phyloP scores from a whole-genome alignment of 257 asterid species.

The Solanum verrucosum region DNA sequence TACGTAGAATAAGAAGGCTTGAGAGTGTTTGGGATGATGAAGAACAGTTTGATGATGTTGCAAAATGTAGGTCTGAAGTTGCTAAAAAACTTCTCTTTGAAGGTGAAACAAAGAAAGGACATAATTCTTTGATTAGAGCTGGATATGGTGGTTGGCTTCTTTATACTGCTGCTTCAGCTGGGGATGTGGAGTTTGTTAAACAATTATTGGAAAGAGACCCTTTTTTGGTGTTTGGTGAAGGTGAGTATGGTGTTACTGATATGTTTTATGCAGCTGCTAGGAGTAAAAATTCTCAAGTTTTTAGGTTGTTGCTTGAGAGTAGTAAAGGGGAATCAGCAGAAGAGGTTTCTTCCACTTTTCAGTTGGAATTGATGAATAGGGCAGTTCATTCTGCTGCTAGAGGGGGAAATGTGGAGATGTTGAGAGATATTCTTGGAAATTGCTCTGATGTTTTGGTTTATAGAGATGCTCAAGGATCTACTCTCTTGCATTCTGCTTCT shows the following conservation, averaged over 20 bases:
- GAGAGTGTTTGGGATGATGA: slow-evolving; percentile 92
- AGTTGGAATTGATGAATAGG: slow-evolving; percentile 53
- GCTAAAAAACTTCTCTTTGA: slow-evolving; percentile 59
- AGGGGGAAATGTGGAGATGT: slow-evolving; percentile 65
- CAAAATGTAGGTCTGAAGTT: slow-evolving; percentile 56
- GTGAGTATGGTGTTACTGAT: slow-evolving; percentile 88
- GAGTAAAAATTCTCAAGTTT: slow-evolving; percentile 50
- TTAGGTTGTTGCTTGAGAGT: slow-evolving; percentile 43
- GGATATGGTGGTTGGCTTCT: slow-evolving; percentile 99
- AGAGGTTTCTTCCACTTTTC: slow-evolving; percentile 32
- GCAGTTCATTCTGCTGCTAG: slow-evolving; percentile 82
- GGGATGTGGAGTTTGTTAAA: slow-evolving; percentile 52
- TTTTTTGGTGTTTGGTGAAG: slow-evolving; percentile 77
- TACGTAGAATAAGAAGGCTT: slow-evolving; percentile 69
- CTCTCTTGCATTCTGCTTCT: slow-evolving; percentile 72
- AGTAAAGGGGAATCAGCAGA: not conserved
- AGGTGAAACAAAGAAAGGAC: slow-evolving; percentile 40
- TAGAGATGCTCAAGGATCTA: slow-evolving; percentile 68
- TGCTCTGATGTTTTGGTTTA: slow-evolving; percentile 47
- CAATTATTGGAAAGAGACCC: slow-evolving; percentile 62
- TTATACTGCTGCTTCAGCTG: slow-evolving; percentile 88
- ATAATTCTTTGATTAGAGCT: slow-evolving; percentile 62
- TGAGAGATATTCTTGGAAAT: slow-evolving; percentile 52
- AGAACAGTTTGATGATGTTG: slow-evolving; percentile 39
- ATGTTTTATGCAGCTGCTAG: slow-evolving; percentile 77